These are phyloP conservation scores for Trypanosomatidae sp. DNA, from an alignment of 208 protist species.

Conservation along the genomic window DNA sequence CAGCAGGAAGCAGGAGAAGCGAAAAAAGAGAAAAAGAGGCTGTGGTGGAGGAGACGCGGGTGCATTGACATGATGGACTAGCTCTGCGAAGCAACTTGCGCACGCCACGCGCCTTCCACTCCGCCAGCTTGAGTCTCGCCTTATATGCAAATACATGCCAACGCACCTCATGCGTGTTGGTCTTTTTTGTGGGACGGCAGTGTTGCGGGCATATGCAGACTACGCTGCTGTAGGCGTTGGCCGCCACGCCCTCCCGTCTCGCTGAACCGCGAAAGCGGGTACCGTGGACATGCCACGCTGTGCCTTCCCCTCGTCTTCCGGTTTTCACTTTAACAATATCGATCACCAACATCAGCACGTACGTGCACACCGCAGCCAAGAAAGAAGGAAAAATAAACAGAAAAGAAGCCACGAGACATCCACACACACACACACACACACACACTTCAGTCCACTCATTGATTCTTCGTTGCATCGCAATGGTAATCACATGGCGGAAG, in stretches of 20 bases:
- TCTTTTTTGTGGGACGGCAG: not conserved
- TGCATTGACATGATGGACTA: no score
- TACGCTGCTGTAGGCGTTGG: no score
- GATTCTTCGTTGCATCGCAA: not conserved
- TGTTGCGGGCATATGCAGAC: not conserved
- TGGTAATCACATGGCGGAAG: not conserved
- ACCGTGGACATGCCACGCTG: not conserved
- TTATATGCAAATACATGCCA: not conserved
- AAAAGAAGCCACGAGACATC: slow-evolving; percentile 5
- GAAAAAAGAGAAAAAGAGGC: not conserved
- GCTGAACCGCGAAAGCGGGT: not conserved
- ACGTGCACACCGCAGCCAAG: not conserved
- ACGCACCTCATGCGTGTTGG: not conserved
- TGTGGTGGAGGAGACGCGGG: not conserved
- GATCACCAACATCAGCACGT: not conserved
- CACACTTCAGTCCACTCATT: not conserved
- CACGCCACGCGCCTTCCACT: not conserved
- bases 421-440: slow-evolving; percentile 4
- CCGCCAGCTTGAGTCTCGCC: not conserved
- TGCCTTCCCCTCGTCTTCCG: not conserved
- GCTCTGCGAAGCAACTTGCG: not conserved
- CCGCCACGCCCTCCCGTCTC: not conserved
- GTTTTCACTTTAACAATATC: not conserved
- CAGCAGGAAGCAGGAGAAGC: slow-evolving; percentile 17
- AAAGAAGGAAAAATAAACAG: slow-evolving; percentile 12